Evolutionary conservation across 345 rosid species (phyloP), one percentile per base, ranked within the genome.

Genomic region (Syzygium aqueum): DNA sequence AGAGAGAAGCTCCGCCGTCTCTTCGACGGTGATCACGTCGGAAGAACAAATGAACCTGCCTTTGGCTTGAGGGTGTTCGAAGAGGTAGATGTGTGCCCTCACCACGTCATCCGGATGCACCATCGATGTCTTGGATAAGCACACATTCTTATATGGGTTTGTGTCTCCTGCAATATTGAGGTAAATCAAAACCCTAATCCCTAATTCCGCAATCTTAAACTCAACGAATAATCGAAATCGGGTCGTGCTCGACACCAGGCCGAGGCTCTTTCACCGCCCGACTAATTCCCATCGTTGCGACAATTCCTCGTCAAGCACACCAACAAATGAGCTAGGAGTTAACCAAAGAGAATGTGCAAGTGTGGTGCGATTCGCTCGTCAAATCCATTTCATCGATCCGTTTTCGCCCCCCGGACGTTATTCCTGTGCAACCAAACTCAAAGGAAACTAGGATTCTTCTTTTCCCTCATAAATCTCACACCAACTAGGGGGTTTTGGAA

Each of bases 21-120:
- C 91, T 56, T 90, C 89, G 49, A 91, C 85, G 49, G 92, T 91
- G 73, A 92, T 80, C 13, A 27, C 84, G 73, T 84, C 85, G 33
- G 93, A 92, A 53, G 94, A 92, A 63, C 94, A 94, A 37, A 92
- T 93, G 84, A 90, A 94, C 88, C 96, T 93, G 8, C 96, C 96
- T 77, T 91, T 91, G 5, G 95, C 89, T 12, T 84, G 28, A 22
- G 93, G 93, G 86, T 85, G 63, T 82, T 94, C 96, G 33, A 94
- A 65, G 51, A 95, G 90, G 86, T 87, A 94, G 25, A 94, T 92
- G 86, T 92, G 92, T 14, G 96, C 93, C 3, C 92, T 93, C 4
- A 92, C 92, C 78, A 92, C 89, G 13, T 94, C 96, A 67, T 95
- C 95, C 21, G 89, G 80, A 49, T 86, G 87, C 19, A 86, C 56